Conservation (phyloP, 345 rosid species). For the Populus deltoides region DNA sequence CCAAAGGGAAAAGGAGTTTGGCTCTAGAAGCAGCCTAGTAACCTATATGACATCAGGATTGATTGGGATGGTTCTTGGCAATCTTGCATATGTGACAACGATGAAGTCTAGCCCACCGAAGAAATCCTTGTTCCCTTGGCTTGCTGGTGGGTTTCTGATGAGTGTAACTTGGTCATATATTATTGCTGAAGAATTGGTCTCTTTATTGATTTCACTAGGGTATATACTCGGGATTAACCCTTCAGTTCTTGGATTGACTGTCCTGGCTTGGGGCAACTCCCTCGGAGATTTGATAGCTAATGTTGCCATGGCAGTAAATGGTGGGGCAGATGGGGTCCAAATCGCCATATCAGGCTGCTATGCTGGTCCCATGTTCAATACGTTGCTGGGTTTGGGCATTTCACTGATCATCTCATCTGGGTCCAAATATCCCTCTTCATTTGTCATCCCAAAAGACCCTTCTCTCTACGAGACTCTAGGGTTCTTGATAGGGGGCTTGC, state of each 20-base stretch:
- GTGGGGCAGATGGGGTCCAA: slow-evolving; percentile 75
- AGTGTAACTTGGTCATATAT: slow-evolving; percentile 88
- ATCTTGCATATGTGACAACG: slow-evolving; percentile 55
- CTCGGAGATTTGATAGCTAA: slow-evolving; percentile 85
- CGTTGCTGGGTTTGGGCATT: slow-evolving; percentile 68
- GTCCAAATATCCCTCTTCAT: slow-evolving; percentile 51
- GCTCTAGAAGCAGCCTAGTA: slow-evolving; percentile 37
- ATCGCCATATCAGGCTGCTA: slow-evolving; percentile 91
- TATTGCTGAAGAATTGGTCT: slow-evolving; percentile 74
- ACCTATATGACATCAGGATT: slow-evolving; percentile 48
- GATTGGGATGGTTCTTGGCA: slow-evolving; percentile 57
- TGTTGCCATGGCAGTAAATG: slow-evolving; percentile 69
- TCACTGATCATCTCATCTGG: slow-evolving; percentile 66
- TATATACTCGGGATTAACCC: slow-evolving; percentile 66
- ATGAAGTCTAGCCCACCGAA: slow-evolving; percentile 60
- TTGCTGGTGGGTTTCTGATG: slow-evolving; percentile 78
- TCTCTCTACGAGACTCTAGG: slow-evolving; percentile 67
- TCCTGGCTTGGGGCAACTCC: slow-evolving; percentile 96
- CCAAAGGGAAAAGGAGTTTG: slow-evolving; percentile 28
- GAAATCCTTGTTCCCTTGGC: slow-evolving; percentile 63
- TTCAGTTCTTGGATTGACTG: slow-evolving; percentile 77
- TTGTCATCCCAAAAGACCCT: slow-evolving; percentile 54
- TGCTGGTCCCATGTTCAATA: slow-evolving; percentile 90
- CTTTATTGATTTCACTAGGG: slow-evolving; percentile 65
- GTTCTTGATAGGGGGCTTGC: slow-evolving; percentile 62